Base-by-base conservation (phyloP, 257 asterid species). In the Solanum boliviense region DNA sequence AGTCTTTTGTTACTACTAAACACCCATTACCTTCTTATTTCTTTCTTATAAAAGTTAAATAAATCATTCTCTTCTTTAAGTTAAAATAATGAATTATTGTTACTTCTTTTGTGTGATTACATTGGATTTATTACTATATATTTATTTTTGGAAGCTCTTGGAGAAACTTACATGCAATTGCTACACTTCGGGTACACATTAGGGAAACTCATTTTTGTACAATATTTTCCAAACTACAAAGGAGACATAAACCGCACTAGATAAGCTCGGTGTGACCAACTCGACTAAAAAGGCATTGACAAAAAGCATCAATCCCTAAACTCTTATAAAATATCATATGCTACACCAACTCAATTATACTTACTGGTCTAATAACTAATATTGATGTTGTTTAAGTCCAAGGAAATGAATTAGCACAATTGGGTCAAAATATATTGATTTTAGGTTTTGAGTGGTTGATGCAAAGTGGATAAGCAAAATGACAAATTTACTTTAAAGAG, bases 221-320 rank as follows among this genome's bases (percentile, higher is more conserved):
- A 27, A 13, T 67, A 27, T 27, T 7, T 27, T 11, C 1, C 38
- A 70, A 70, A 29, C 12, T 29, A 29, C 23, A 70, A 5, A 29
- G 1, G 5, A 68, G 6, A 15, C 8, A 7, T 70, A 29, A 13
- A 70, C 8, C 5, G 0, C 3, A 29, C n/a, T 70, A 70, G 38
- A 2, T 7, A 29, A 70, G 0, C 1, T 7, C 0, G 0, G 5
- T 29, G 6, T 4, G 5, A 29, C 5, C 23, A 3, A 31, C 1
- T 70, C 5, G 3, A 70, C 6, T 7, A 1, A 70, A 2, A 70
- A 29, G 1, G 11, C 38, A 1, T 70, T 15, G 38, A 1, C 6
- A 13, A 0, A 3, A 3, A 70, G 1, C 34, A 29, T 70, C 5
- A 15, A 70, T 70, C 23, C 6, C 13, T 70, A 29, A 6, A 1